phyloP scores from a whole-genome alignment of 768 basidiomycete species.

The Leccinum incarnatum region DNA sequence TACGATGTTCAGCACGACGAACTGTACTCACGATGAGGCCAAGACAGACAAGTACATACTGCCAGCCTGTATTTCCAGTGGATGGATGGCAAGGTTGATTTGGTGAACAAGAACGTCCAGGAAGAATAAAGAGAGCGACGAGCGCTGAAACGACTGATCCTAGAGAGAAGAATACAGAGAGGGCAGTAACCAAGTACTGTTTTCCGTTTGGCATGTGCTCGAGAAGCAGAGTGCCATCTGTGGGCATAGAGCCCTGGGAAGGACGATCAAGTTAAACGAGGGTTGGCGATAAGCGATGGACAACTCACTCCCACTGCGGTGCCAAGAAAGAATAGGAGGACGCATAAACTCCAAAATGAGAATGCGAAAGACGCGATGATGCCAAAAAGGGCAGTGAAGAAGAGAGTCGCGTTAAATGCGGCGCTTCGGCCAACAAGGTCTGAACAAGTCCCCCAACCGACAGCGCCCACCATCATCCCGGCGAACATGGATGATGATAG shows the following conservation, averaged over 20 bases:
- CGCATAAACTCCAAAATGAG: slow-evolving; percentile 66
- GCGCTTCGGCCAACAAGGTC: slow-evolving; percentile 85
- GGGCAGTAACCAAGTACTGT: slow-evolving; percentile 85
- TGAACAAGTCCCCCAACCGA: slow-evolving; percentile 92
- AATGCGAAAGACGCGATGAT: slow-evolving; percentile 71
- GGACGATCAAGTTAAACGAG: neutral
- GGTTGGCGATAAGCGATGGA: neutral
- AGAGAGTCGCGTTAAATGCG: slow-evolving; percentile 91
- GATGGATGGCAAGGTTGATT: slow-evolving; percentile 59
- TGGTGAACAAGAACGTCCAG: slow-evolving; percentile 64
- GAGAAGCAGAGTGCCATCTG: slow-evolving; percentile 87
- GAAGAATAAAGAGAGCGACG: slow-evolving; percentile 77
- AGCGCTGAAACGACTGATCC: slow-evolving; percentile 86
- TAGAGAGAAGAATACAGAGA: slow-evolving; percentile 94
- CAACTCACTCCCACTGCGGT: slow-evolving; percentile 85
- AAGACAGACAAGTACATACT: slow-evolving; percentile 72
- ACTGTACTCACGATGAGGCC: slow-evolving; percentile 73
- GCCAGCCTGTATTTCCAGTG: slow-evolving; percentile 82
- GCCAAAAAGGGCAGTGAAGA: slow-evolving; percentile 88
- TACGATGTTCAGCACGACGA: slow-evolving; percentile 1
- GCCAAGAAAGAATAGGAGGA: slow-evolving; percentile 82
- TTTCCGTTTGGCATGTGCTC: slow-evolving; percentile 94
- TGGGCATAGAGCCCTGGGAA: slow-evolving; percentile 90
- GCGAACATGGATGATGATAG: slow-evolving; percentile 88
- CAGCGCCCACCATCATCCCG: slow-evolving; percentile 96